Evolutionary conservation across 768 basidiomycete species (phyloP), one percentile per base, ranked within the genome.

Genomic region (Mycena haematopus): DNA sequence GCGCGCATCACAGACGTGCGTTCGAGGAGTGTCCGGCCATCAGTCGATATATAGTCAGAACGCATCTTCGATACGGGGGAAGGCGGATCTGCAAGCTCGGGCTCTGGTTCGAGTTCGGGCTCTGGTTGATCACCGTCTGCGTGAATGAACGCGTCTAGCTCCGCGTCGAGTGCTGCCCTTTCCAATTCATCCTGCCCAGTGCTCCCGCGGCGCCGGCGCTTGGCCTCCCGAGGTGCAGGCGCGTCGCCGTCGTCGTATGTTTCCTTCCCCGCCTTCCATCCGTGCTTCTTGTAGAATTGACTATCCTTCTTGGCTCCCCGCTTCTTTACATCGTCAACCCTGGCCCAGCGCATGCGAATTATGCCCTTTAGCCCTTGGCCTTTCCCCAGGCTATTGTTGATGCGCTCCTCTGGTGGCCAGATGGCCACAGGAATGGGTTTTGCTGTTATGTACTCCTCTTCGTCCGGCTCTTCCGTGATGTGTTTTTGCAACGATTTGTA

Each of bases 341-440:
- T 79, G 0, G 93, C 93, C 91, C 90, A 93, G 25, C 93, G 85
- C 85, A 95, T 89, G 57, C 78, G 79, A 42, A 95, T 81, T 7
- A 73, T 68, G 14, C 88, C 91, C 69, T 85, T 87, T 33, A 93
- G 71, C 3, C 88, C 90, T 61, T 86, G 82, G 3, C 89, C 84
- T 63, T 85, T 84, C 19, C 91, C 91, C 36, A 94, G 77, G 56
- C 85, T 90, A 67, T 78, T 82, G 69, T 83, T 89, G 50, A 93
- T 89, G 29, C 91, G 85, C 56, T 91, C 86, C 70, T 93, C 89
- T 22, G 91, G 84, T 0, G 92, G 91, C 90, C 92, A 93, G 11
- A 92, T 73, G 1, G 87, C 81, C 24, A 90, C 72, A 15, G 92
- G 93, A 27, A 94, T 83, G 1, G 90, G 77, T 62, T 88, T 87